Evolutionary conservation across 2,329 filamentous ascomycete genomes (phyloP), one percentile per base, ranked within the genome.

Genomic region (Penicillium sp.): DNA sequence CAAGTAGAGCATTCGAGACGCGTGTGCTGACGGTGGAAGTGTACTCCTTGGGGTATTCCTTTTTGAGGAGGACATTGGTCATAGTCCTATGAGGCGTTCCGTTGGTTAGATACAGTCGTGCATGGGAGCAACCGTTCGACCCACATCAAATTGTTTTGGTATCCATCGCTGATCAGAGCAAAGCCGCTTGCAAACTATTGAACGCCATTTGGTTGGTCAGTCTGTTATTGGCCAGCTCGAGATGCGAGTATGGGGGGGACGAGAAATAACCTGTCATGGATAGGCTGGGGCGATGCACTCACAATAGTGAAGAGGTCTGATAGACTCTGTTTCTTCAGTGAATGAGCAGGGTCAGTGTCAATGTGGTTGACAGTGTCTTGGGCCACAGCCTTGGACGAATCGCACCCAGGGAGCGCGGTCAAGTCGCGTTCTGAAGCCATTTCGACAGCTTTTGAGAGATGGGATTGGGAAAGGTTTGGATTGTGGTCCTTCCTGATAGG

Each of bases 271-370:
- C 8, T 22, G 13, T 24, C 5, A 21, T 19, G 24, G 9, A 38
- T 13, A 29, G n/a, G 3, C 17, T 2, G 9, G 24, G n/a, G 24
- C n/a, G 6, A 17, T 39, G 9, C 19, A 48, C 49, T 45, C 43
- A 64, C 61, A 37, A 64, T 64, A 2, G 61, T 64, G 37, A 64
- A 62, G 6, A 61, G 32, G 44, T 64, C 57, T 9, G 61, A 64
- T 22, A 62, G 39, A 24, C 55, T 61, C 52, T 64, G 61, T 26
- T 53, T 51, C 35, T 56, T 60, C 45, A 22, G 49, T 8, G 54
- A 55, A 26, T 48, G 49, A 26, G 26, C 5, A 44, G 33, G 1
- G 26, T 38, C 41, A 19, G 21, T 21, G 19, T 26, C 41, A 15
- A 26, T 28, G 13, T 32, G 21, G n/a, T 21, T 6, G 19, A 26